Base-by-base conservation (phyloP, 108 stramenopile genomes). In the Bacterosira constricta region DNA sequence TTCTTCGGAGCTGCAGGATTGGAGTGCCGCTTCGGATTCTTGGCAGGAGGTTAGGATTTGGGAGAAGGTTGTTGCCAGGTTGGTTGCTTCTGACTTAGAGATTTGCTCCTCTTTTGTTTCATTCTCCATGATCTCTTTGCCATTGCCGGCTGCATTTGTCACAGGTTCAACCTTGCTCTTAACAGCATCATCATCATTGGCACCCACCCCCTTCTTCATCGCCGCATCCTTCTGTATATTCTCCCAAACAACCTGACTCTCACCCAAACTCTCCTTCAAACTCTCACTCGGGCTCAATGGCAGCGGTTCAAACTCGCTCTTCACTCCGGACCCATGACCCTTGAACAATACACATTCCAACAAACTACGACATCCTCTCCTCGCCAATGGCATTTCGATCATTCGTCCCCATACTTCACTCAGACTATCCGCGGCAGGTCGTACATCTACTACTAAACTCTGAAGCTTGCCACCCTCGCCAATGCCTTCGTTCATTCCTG, bases 371-470 rank as follows among this genome's bases (percentile, higher is more conserved):
- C 69, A 74, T 23, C 79, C 74, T 21, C 78, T 63, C 15, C 73
- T 62, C 8, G 89, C 88, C 57, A 81, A 89, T 6, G 97, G 97
- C 95, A 98, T 98, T 6, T 39, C 46, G 3, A 94, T 59, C 53
- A 82, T 61, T 20, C 98, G 81, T 32, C 92, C 89, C 53, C 85
- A 60, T 3, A 96, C 10, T 11, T 83, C 79, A 7, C 54, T 21
- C 7, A 88, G 61, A 3, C 84, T 70, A 83, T 98, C 98, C 41
- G 96, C 38, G 0, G 99, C 99, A 0, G 99, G 99, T 15, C 99
- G 85, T 0, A 97, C 99, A 78, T 99, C 99, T 10, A 99, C 92
- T 55, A 89, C 64, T 44, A 99, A 85, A 34, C 88, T 91, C 8
- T 88, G 88, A 12, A 92, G 77, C 15, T 85, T 84, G 0, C 82